A percentile compares a stretch with the other conserved stretches of the same genome.
Conservation (phyloP, 306 rosid species). For the Trifolium repens region DNA sequence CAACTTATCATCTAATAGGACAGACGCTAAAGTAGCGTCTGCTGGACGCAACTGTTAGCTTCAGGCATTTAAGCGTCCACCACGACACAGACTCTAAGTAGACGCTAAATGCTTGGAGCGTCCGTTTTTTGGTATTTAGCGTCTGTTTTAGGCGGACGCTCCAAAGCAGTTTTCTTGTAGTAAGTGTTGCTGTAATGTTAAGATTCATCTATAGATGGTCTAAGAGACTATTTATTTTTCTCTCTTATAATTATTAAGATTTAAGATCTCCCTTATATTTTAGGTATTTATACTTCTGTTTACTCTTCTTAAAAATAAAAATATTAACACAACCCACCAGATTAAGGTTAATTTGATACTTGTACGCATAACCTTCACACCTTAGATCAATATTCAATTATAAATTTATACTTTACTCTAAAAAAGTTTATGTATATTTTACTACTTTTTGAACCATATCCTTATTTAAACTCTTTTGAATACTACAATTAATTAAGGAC, state of each 20-base stretch:
- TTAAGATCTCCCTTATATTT: background rate
- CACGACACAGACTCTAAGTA: too few species aligned
- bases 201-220: too few species aligned
- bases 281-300: background rate
- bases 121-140: too few species aligned
- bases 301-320: background rate
- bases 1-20: too few species aligned
- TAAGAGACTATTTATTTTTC: background rate
- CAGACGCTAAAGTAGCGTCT: too few species aligned
- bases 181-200: too few species aligned
- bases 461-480: constrained; percentile 18
- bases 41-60: too few species aligned
- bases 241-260: background rate
- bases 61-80: too few species aligned
- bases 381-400: constrained; percentile 2
- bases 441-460: constrained; percentile 15
- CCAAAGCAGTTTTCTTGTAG: too few species aligned
- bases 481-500: constrained; percentile 16
- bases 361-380: constrained; percentile 21
- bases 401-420: constrained; percentile 12
- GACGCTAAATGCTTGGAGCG: too few species aligned
- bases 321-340: constrained; percentile 1
- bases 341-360: constrained; percentile 37
- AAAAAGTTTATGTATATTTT: constrained; percentile 27
- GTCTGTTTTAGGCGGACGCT: too few species aligned